Evolutionary conservation across 75 land plant genomes (phyloP).

Genomic region (Picea glauca): DNA sequence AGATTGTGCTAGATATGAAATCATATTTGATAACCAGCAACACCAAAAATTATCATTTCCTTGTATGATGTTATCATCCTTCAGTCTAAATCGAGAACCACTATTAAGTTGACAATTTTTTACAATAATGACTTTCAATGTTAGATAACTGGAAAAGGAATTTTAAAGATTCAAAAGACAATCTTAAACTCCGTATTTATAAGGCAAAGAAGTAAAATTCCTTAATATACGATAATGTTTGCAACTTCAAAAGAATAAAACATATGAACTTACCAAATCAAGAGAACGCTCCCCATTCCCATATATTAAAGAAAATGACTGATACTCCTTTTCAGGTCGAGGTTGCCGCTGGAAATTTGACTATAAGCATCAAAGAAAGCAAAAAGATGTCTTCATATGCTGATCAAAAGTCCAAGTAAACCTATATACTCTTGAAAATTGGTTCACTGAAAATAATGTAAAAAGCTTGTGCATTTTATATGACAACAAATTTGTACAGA

Average conservation of each 20-base stretch:
- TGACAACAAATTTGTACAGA: not conserved
- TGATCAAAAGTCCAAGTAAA: not conserved
- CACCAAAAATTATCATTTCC: not conserved
- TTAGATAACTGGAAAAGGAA: not conserved
- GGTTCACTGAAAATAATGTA: not conserved
- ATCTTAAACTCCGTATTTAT: not conserved
- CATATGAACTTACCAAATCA: conserved; percentile 42
- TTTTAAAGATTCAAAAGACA: not conserved
- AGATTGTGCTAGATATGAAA: not conserved
- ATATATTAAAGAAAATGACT: conserved; percentile 55
- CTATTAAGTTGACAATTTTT: too few relatives aligned
- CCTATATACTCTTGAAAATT: not conserved
- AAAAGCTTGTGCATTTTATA: not conserved
- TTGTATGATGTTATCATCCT: not conserved
- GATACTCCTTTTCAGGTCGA: conserved; percentile 36
- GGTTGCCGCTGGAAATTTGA: conserved; percentile 41
- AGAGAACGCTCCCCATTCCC: conserved; percentile 45
- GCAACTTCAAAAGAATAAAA: not conserved
- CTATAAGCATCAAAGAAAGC: conserved; percentile 13
- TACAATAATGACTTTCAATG: not conserved
- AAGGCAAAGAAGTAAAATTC: not conserved
- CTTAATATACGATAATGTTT: not conserved
- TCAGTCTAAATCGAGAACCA: not conserved
- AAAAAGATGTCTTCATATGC: not conserved
- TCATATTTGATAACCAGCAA: not conserved